Evolutionary conservation across 108 stramenopile species (phyloP).

Genomic region (Bacterosira constricta): DNA sequence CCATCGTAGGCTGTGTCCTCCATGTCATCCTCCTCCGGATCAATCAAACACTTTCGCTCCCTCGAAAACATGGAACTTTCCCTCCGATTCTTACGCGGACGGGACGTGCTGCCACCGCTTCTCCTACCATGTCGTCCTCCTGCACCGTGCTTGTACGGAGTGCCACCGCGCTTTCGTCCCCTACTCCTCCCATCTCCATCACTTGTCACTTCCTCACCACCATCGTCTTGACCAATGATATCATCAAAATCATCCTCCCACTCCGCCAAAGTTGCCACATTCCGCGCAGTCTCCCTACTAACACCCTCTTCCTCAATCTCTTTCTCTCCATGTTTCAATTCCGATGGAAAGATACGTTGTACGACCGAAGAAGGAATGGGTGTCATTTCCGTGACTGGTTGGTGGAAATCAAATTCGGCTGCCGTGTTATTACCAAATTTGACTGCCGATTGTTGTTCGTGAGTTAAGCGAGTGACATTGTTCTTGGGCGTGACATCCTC

Average conservation of each 20-base stretch:
- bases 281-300: conserved; percentile 34
- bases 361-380: conserved; percentile 35
- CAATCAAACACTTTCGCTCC: conserved; percentile 30
- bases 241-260: conserved; percentile 50
- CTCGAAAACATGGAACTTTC: conserved; percentile 37
- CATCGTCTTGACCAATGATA: conserved; percentile 1
- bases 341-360: conserved; percentile 31
- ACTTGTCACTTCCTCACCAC: conserved; percentile 8
- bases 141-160: conserved; percentile 24
- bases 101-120: conserved; percentile 3
- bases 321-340: conserved; percentile 12
- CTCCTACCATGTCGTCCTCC: not conserved
- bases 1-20: too few relatives aligned
- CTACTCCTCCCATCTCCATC: not conserved
- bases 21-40: conserved; percentile 18
- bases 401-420: conserved; percentile 38
- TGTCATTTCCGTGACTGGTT: conserved; percentile 46
- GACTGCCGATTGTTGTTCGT: conserved; percentile 27
- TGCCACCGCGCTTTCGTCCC: not conserved
- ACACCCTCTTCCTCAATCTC: not conserved
- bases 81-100: conserved; percentile 5
- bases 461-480: not conserved
- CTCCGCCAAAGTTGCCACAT: conserved; percentile 40
- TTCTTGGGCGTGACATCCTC: too few relatives aligned
- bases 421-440: conserved; percentile 47